Base-by-base conservation (phyloP, 2,329 filamentous ascomycete species). In the Calonectria pseudoreteaudii region DNA sequence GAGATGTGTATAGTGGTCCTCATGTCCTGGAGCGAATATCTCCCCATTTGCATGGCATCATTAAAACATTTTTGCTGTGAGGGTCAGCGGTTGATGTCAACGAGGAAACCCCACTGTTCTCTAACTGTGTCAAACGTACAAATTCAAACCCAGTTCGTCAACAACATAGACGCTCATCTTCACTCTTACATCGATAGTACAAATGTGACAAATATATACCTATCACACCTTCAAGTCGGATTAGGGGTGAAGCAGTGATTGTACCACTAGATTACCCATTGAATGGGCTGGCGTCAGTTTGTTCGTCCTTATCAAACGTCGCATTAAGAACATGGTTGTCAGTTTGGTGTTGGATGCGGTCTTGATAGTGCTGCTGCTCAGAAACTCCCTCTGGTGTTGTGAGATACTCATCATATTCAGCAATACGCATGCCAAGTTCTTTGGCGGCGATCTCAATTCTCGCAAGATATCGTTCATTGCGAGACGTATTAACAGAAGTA, bases 391-490 rank as follows among this genome's bases (percentile, higher is more conserved):
- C 81, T 9, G 79, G 74, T 3, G 78, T 80, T 11, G 74, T 72
- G 18, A 82, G 70, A 31, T 83, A 85, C 60, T 90, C 88, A 73
- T 90, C 87, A 76, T 88, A 90, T 75, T 90, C 86, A 26, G 86
- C 84, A 56, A 91, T 86, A 34, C 88, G 86, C 77, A 90, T 84
- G 9, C 88, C 89, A 38, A 92, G 85, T 81, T 91, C 88, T 80
- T 88, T 87, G 16, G 90, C 89, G 3, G 88, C 86, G 53, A 87
- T 84, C 76, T 91, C 89, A 68, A 92, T 87, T 76, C 88, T 85
- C 66, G 89, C 86, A 73, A 90, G 83, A 66, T 86, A 84, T 6
- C 90, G 85, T 1, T 86, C 84, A 66, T 85, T 84, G 75, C 83
- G 85, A 75, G 88, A 86, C 36, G 87, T 85, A 20, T 78, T 77